Base-by-base conservation (phyloP, 805 yeast species). In the Lachancea sp. region DNA sequence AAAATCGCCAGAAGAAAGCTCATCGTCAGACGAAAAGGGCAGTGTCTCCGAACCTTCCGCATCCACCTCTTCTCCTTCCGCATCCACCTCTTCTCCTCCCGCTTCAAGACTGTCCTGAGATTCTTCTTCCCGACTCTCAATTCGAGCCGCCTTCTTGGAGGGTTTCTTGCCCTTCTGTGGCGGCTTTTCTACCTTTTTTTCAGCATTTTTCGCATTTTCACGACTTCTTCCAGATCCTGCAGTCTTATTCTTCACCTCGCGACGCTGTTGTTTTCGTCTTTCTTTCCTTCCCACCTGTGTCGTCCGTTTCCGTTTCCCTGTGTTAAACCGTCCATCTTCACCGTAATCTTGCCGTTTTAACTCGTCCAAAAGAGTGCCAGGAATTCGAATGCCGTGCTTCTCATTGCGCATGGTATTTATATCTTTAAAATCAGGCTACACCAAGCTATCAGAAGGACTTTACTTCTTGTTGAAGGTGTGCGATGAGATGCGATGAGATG, bases 311-410 rank as follows among this genome's bases (percentile, higher is more conserved):
- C 68, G 63, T 56, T 65, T 63, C 62, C 70, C 55, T 65, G 60
- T 41, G 4, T 53, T 45, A 38, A 62, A 69, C 46, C 71, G 58
- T 8, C 63, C 70, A 48, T 71, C 73, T 31, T 69, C 66, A 34
- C 67, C 68, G 26, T 68, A 75, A 17, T 76, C 75, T 19, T 56
- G 60, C n/a, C 46, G 54, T 52, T 59, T 74, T 67, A 79, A 67
- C 58, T 77, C 77, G 50, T 80, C 82, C 38, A 79, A 57, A 15
- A 79, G 58, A 30, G 62, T 54, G 1, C 80, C 81, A 1, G 85
- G 85, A 18, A 79, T 63, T 47, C 78, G 68, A 43, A 78, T 78
- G n/a, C 70, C 74, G 50, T 74, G 78, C 19, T 47, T 41, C 38
- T 32, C 34, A n/a, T 32, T 10, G 5, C 25, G 13, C 31, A 26